Base-by-base conservation (phyloP, 257 asterid genomes). In the Solanum peruvianum region DNA sequence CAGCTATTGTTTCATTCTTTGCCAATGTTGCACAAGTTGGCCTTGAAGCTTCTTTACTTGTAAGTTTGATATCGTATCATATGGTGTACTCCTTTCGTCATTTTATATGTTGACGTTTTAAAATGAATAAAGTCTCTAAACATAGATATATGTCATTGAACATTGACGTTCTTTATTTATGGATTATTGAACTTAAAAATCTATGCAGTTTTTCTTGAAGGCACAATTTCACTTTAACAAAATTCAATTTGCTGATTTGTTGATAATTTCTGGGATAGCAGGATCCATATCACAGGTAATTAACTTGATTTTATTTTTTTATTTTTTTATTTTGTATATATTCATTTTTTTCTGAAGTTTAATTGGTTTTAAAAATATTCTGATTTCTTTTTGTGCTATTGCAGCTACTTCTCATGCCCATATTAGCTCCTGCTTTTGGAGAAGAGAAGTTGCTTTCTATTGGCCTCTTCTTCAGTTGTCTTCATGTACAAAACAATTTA, bases 221-320 rank as follows among this genome's bases (percentile, higher is more conserved):
- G 95, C 97, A 37, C 94, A 95, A 64, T 97, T 97, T 90, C 98
- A 94, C 92, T 97, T 94, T 73, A 93, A 94, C 93, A 95, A 95
- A 90, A 92, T 92, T 89, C 98, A 97, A 85, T 95, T 97, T 69
- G 98, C 99, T 25, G 98, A 97, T 91, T 90, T 97, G 78, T 87
- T 95, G 98, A 93, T 93, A 77, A 97, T 97, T 83, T 89, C 75
- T 75, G 99, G 99, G 35, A 83, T 94, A 64, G 97, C 98, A 27
- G 98, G 99, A 69, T 89, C 92, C 16, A 82, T 93, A 80, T 95
- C 99, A 83, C 99, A 95, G 95, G 99, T 95, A 89, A 14, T 69
- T 49, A 29, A 18, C 37, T 37, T 56, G 20, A 2, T 16, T 52
- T 52, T 5, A 15, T 45, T 45, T 49, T 47, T 75, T 83, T 60